phyloP scores from a whole-genome alignment of 2,329 filamentous ascomycete species.

The Hawksworthiomyces lignivorus region DNA sequence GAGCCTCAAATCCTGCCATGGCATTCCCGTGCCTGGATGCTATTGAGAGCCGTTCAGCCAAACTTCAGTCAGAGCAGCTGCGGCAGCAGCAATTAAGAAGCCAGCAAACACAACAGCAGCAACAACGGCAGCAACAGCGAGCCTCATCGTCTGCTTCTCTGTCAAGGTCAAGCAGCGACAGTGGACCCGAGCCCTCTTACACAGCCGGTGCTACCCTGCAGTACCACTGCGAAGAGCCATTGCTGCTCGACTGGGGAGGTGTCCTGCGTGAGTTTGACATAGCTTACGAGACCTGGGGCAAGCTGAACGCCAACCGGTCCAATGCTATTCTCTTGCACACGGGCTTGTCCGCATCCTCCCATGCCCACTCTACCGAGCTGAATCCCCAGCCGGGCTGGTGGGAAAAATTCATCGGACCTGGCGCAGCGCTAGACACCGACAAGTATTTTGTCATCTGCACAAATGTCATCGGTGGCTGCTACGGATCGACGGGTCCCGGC shows the following conservation, averaged over 20 bases:
- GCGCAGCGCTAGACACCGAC: conserved; percentile 75
- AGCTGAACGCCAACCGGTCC: conserved; percentile 67
- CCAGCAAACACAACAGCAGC: conserved; percentile 57
- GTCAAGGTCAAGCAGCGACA: conserved; percentile 45
- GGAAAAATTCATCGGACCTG: conserved; percentile 96
- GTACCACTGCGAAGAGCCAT: conserved; percentile 65
- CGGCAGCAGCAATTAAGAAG: conserved; percentile 2
- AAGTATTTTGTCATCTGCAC: conserved; percentile 94
- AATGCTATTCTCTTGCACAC: conserved; percentile 93
- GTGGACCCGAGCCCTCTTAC: conserved; percentile 88
- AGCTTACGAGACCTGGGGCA: conserved; percentile 90
- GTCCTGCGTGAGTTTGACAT: conserved; percentile 82
- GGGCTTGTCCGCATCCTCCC: conserved; percentile 91
- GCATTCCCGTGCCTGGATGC: conserved; percentile 86
- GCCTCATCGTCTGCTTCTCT: neutral
- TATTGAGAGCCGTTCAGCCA: conserved; percentile 69
- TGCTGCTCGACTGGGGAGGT: conserved; percentile 91
- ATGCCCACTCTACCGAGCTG: conserved; percentile 81
- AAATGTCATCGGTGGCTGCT: conserved; percentile 93
- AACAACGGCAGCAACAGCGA: neutral
- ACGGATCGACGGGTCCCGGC: conserved; percentile 85
- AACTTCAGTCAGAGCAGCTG: conserved; percentile 46
- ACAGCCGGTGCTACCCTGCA: conserved; percentile 77
- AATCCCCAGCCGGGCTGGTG: conserved; percentile 95
- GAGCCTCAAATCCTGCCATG: conserved; percentile 73